A percentile compares a stretch with the other conserved stretches of the same genome.
Conservation (phyloP, 2,329 filamentous ascomycete species). For the Amesomyces nigricolor region DNA sequence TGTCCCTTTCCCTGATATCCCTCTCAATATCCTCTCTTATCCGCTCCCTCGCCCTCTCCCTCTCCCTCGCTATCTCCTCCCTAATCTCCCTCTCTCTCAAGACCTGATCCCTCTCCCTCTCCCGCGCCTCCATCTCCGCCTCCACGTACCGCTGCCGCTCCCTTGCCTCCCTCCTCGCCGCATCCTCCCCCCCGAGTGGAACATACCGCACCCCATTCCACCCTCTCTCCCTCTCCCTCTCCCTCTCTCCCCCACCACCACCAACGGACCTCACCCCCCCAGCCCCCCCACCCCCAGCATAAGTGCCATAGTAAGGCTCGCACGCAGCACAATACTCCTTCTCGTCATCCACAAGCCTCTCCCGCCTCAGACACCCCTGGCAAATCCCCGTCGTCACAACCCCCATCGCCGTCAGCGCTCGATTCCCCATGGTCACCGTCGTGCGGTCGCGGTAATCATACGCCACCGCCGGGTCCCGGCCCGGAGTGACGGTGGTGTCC, state of each 20-base stretch:
- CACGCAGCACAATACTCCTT: constrained; percentile 6
- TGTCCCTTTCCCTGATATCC: background rate
- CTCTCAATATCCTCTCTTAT: constrained; percentile 1
- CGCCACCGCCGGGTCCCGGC: background rate
- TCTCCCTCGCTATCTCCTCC: background rate
- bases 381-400: background rate
- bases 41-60: background rate
- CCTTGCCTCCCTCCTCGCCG: background rate
- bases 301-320: background rate
- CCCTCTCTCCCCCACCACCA: background rate
- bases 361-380: background rate
- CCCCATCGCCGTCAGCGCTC: background rate
- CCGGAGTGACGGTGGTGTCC: background rate
- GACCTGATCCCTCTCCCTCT: background rate
- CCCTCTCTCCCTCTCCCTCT: background rate
- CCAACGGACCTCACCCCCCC: background rate
- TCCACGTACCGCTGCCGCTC: background rate
- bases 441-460: background rate
- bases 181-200: background rate
- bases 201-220: background rate
- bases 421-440: background rate
- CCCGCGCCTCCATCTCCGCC: background rate
- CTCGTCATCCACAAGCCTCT: background rate
- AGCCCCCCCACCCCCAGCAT: no score
- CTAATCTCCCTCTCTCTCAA: background rate